These are phyloP conservation scores for Pholiota conissans DNA, from an alignment of 768 basidiomycete species.

Conservation along the genomic window DNA sequence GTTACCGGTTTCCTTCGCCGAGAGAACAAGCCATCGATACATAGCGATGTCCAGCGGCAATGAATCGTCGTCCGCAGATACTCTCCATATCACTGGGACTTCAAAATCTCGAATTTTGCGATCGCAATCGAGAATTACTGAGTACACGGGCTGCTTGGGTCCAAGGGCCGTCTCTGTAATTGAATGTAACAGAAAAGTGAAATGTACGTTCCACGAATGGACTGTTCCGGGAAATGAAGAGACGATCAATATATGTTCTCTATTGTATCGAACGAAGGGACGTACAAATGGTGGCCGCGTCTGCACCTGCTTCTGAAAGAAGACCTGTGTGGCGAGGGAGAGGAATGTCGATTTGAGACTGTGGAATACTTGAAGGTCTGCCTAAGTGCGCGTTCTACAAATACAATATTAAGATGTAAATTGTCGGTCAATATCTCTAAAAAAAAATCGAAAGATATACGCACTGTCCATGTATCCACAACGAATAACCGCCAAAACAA, in stretches of 20 bases:
- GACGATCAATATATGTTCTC: background rate
- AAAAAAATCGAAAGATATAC: conserved; percentile 8
- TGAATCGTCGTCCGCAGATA: conserved; percentile 27
- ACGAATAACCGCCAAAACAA: conserved; percentile 73
- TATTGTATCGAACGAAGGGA: background rate
- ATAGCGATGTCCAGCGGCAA: conserved; percentile 28
- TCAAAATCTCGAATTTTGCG: conserved; percentile 60
- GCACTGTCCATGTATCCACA: conserved; percentile 62
- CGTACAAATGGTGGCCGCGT: conserved; percentile 11
- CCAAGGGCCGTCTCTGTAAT: conserved; percentile 54
- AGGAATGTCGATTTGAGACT: conserved; percentile 54
- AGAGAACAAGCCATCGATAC: conserved; percentile 44
- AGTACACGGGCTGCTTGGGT: conserved; percentile 51
- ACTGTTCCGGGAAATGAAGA: conserved; percentile 31
- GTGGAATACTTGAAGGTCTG: conserved; percentile 55
- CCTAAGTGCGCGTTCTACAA: conserved; percentile 61
- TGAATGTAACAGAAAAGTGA: conserved; percentile 49
- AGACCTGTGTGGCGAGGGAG: conserved; percentile 37
- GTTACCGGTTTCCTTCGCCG: conserved; percentile 51
- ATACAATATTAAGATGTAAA: background rate
- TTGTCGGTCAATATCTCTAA: background rate
- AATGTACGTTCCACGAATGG: conserved; percentile 57
- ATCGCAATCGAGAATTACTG: conserved; percentile 56
- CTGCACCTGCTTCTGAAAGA: background rate
- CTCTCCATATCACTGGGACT: conserved; percentile 46